These are phyloP conservation scores for Apiospora rasikravindrae DNA, from an alignment of 2,329 filamentous ascomycete genomes.

Conservation along the genomic window DNA sequence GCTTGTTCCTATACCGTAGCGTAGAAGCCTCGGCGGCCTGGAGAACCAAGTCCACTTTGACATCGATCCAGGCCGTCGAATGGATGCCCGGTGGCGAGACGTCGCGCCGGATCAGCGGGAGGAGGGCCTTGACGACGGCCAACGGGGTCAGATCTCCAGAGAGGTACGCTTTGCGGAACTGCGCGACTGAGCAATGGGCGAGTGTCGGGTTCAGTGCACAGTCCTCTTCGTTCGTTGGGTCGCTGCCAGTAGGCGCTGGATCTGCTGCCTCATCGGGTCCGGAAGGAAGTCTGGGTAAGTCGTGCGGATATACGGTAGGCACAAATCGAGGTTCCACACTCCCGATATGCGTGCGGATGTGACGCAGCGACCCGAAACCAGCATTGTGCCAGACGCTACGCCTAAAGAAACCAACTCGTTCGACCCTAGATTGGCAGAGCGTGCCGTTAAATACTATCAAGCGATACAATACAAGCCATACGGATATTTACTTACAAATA, in stretches of 20 bases:
- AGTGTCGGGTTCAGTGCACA: neutral
- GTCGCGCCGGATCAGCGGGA: neutral
- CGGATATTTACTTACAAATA: too few species aligned
- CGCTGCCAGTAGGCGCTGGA: neutral
- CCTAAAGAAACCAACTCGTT: too few species aligned
- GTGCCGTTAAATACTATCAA: too few species aligned
- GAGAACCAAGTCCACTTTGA: slow-evolving; percentile 46
- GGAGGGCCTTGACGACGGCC: neutral
- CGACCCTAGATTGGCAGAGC: neutral
- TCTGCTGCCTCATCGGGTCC: neutral
- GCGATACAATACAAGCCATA: too few species aligned
- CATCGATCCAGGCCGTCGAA: neutral
- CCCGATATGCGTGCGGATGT: neutral
- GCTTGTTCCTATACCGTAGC: slow-evolving; percentile 55
- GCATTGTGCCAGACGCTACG: neutral
- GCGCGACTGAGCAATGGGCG: neutral
- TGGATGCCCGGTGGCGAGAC: too few species aligned
- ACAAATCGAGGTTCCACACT: neutral
- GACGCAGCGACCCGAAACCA: neutral
- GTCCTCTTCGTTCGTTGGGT: neutral
- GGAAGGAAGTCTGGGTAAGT: neutral
- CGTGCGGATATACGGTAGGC: neutral
- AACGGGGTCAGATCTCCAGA: neutral
- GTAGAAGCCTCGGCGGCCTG: slow-evolving; percentile 52
- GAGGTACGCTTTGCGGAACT: neutral